Percentiles rank a stretch among this genome's conserved stretches.
phyloP scores from a whole-genome alignment of 2,329 filamentous ascomycete species.

The Sarocladium kiliense region DNA sequence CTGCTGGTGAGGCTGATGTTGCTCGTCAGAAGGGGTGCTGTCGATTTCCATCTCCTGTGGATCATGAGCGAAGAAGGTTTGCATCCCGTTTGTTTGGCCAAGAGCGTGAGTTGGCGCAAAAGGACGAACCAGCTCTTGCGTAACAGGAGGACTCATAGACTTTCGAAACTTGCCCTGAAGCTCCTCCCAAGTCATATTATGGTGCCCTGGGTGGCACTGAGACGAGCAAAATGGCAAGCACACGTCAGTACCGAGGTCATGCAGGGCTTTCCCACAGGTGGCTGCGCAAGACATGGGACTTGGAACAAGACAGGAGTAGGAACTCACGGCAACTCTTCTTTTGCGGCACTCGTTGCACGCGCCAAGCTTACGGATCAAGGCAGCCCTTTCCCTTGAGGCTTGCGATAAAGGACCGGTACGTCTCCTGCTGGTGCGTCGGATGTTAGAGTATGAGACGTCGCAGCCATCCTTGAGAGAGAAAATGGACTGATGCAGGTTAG shows the following conservation, averaged over 20 bases:
- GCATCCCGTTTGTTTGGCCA: slow-evolving; percentile 17
- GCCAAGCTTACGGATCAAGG: slow-evolving; percentile 54
- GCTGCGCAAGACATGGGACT: slow-evolving; percentile 7
- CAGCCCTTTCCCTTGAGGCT: slow-evolving; percentile 53
- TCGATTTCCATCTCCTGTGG: slow-evolving; percentile 54
- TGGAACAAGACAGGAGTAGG: slow-evolving; percentile 9
- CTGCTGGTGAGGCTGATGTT: slow-evolving; percentile 18
- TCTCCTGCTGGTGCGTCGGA: slow-evolving; percentile 50
- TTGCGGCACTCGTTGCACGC: slow-evolving; percentile 52
- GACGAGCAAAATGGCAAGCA: not conserved
- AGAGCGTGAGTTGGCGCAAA: slow-evolving; percentile 31
- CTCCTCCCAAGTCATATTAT: slow-evolving; percentile 58
- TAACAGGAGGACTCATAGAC: slow-evolving; percentile 41
- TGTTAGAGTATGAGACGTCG: slow-evolving; percentile 40
- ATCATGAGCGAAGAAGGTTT: slow-evolving; percentile 35
- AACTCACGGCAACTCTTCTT: slow-evolving; percentile 53
- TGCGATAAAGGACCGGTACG: slow-evolving; percentile 55
- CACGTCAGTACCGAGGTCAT: not conserved
- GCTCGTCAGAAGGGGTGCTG: slow-evolving; percentile 16
- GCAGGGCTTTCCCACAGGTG: too few relatives aligned
- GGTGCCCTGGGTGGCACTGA: slow-evolving; percentile 57
- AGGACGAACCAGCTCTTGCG: slow-evolving; percentile 43
- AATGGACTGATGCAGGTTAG: slow-evolving; percentile 44
- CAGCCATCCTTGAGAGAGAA: slow-evolving; percentile 52
- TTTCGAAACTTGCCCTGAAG: slow-evolving; percentile 48